Percentiles rank a stretch among this genome's conserved stretches.
These are phyloP conservation scores for Agarophyton chilense DNA, from an alignment of 23 red algal species.

Conservation along the genomic window DNA sequence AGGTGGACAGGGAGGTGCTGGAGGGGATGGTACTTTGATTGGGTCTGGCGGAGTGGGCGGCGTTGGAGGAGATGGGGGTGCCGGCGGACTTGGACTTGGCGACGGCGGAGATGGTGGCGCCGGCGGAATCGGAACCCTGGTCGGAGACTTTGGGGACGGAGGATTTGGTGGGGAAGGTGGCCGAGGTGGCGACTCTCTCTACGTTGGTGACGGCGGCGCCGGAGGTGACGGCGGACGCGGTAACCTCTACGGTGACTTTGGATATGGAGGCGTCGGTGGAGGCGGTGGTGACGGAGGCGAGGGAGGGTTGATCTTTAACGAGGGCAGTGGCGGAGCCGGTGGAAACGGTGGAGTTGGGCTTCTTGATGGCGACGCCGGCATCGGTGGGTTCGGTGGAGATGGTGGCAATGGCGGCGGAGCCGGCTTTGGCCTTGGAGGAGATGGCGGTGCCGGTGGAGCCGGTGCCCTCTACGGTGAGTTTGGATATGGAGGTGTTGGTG, in stretches of 20 bases:
- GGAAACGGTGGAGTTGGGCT: not conserved
- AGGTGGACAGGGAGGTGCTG: not conserved
- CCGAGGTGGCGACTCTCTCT: not conserved
- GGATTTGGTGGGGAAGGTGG: slow-evolving; percentile 1
- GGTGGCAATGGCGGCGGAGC: slow-evolving; percentile 4
- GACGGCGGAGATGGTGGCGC: not conserved
- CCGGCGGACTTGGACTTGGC: not conserved
- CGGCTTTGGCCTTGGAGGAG: not conserved
- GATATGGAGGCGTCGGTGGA: slow-evolving; percentile 8
- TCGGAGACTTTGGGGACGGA: not conserved
- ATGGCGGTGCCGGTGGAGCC: not conserved
- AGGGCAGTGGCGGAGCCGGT: not conserved
- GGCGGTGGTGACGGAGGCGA: not conserved
- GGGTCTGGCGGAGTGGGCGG: not conserved
- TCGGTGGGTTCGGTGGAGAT: not conserved
- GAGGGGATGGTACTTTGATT: not conserved
- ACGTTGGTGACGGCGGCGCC: not conserved
- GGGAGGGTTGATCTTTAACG: not conserved
- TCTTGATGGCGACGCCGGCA: not conserved
- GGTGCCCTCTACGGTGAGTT: not conserved
- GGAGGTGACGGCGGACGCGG: not conserved
- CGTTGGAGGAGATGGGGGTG: not conserved
- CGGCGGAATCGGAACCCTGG: not conserved
- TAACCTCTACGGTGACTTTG: not conserved
- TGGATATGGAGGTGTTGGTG: not conserved